Evolutionary conservation across 2,329 filamentous ascomycete genomes (phyloP).

Genomic region (Rutstroemia sp.): DNA sequence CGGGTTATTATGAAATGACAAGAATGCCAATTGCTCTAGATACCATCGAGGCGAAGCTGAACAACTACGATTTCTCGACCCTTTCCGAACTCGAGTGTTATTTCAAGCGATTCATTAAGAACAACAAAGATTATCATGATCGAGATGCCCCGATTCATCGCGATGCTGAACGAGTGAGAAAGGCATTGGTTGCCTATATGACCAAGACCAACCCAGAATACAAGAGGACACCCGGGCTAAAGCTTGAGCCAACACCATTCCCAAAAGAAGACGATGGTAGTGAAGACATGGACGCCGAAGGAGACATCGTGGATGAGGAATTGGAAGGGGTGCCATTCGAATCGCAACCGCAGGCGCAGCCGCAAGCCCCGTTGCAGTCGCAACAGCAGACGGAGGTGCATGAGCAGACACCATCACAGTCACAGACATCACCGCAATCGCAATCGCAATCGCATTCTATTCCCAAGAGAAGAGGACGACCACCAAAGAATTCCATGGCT

Average conservation of each 20-base stretch:
- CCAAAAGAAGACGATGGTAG: conserved; percentile 36
- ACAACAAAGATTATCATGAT: conserved; percentile 78
- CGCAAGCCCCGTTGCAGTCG: background rate
- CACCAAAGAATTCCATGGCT: conserved; percentile 22
- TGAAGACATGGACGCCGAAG: conserved; percentile 29
- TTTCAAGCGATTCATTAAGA: conserved; percentile 80
- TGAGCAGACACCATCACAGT: background rate
- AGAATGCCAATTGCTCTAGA: conserved; percentile 73
- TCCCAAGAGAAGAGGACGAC: conserved; percentile 20
- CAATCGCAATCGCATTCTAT: conserved; percentile 1
- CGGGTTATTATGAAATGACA: conserved; percentile 72
- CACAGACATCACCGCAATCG: background rate
- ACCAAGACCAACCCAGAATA: conserved; percentile 81
- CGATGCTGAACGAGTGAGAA: conserved; percentile 80
- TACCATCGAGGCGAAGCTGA: conserved; percentile 68
- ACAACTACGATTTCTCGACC: conserved; percentile 58
- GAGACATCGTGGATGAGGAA: conserved; percentile 27
- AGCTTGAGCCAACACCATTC: conserved; percentile 54
- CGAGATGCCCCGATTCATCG: conserved; percentile 66
- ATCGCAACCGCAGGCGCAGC: background rate
- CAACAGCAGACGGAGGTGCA: background rate
- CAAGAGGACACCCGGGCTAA: conserved; percentile 54
- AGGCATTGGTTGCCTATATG: conserved; percentile 84
- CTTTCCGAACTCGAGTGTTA: conserved; percentile 75
- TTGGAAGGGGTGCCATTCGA: conserved; percentile 15